phyloP scores from a whole-genome alignment of 139 green algal species.

The Chlorella sp. region DNA sequence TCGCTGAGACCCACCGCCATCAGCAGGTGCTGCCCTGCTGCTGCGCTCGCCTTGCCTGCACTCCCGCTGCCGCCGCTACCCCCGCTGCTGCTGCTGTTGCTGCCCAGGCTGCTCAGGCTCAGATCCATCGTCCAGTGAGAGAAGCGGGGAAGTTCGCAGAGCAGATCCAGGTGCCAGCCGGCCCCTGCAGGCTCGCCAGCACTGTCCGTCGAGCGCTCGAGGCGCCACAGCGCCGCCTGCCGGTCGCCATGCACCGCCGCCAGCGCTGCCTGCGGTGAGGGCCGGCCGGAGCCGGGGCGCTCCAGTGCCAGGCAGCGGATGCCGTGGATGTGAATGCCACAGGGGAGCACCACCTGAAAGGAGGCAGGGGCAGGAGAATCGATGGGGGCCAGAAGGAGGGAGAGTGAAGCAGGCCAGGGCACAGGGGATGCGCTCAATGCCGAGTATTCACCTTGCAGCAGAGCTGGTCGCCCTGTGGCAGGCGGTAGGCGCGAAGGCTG shows the following conservation, averaged over 20 bases:
- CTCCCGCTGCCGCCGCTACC: not conserved
- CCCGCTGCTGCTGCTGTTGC: not conserved
- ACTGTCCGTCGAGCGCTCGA: not conserved
- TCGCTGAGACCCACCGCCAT: conserved; percentile 45
- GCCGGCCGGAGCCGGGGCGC: not conserved
- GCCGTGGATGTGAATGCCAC: too few relatives aligned
- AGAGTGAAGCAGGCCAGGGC: too few relatives aligned
- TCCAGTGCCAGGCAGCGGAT: conserved; percentile 3
- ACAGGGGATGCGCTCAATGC: too few relatives aligned
- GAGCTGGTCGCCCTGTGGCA: too few relatives aligned
- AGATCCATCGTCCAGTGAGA: conserved; percentile 13
- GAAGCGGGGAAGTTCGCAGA: conserved; percentile 7
- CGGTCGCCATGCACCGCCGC: conserved; percentile 37
- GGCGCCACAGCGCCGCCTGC: conserved; percentile 10
- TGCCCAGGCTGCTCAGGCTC: not conserved
- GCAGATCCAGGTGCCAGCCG: conserved; percentile 2
- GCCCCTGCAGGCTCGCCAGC: too few relatives aligned
- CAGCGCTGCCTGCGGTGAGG: too few relatives aligned
- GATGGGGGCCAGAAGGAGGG: not conserved
- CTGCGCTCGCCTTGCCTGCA: not conserved
- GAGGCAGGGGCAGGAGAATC: not conserved
- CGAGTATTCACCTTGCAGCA: too few relatives aligned
- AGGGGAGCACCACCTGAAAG: conserved; percentile 15
- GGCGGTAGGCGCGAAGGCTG: conserved; percentile 28
- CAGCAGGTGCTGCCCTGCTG: conserved; percentile 7